Base-by-base conservation (phyloP, 306 rosid species). In the Prunus campanulata region DNA sequence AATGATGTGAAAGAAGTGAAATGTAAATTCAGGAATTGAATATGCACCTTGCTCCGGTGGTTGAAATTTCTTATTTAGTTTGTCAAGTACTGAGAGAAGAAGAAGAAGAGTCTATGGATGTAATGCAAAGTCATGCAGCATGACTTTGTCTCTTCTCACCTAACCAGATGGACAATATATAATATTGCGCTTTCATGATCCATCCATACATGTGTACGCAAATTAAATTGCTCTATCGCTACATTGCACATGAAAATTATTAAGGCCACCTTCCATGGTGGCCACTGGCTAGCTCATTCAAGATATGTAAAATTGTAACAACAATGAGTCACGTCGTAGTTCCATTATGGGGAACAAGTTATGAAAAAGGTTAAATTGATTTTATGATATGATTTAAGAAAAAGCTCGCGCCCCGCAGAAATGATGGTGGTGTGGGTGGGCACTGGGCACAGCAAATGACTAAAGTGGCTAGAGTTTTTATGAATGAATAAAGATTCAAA, bases 211-310 rank as follows among this genome's bases (percentile, higher is more conserved):
- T 12, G 3, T 25, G 30, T 60, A 10, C n/a, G 65, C 32, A 60
- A 25, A 22, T 25, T 12, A 5, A 60, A 60, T 60, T 22, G 32
- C 39, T 56, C 42, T 71, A 52, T 35, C 44, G 8, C 57, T 60
- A 5, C 42, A 48, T 35, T 68, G 52, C 66, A 35, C 52, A 35
- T 22, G 24, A 72, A 72, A 72, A 0, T 72, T 39, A 72, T 50
- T 35, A 35, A 35, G 76, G 42, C 30, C 11, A 57, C 18, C 6
- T 15, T 57, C 39, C 39, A 32, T 32, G 39, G 39, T 32, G 39
- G 39, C 39, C 29, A 27, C 16, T 72, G 66, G 66, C 76, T 72
- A 48, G 51, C 66, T 55, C 66, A 39, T 72, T 72, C 24, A 12
- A 71, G 32, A 54, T 11, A 52, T 11, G 12, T 52, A 19, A 11